These are phyloP conservation scores for Madurella mycetomatis DNA, from an alignment of 2,329 filamentous ascomycete species.

Conservation along the genomic window DNA sequence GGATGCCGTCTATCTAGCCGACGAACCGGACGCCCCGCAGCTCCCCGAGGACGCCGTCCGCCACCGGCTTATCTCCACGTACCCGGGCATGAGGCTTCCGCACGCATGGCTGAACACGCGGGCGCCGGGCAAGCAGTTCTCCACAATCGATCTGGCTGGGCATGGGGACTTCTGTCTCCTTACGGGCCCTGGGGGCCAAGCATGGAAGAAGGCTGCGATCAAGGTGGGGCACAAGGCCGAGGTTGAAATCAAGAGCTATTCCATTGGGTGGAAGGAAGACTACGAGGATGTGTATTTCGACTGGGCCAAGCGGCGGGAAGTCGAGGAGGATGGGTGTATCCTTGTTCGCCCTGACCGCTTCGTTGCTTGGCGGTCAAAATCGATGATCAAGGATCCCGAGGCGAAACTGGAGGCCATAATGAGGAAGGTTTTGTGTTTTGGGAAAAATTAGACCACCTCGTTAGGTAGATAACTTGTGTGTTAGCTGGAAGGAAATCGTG, in stretches of 20 bases:
- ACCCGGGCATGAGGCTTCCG: slow-evolving; percentile 54
- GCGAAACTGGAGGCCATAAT: slow-evolving; percentile 17
- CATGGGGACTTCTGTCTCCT: slow-evolving; percentile 47
- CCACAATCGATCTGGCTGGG: slow-evolving; percentile 56
- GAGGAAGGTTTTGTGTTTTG: slow-evolving; percentile 12
- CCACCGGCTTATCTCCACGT: slow-evolving; percentile 42
- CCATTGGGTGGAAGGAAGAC: slow-evolving; percentile 53
- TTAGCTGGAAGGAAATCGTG: too few relatives aligned
- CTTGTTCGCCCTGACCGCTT: slow-evolving; percentile 55
- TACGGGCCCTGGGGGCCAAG: slow-evolving; percentile 49
- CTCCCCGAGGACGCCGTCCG: slow-evolving; percentile 38
- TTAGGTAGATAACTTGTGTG: too few relatives aligned
- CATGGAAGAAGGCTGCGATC: slow-evolving; percentile 47
- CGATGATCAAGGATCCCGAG: slow-evolving; percentile 12
- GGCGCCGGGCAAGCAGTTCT: slow-evolving; percentile 41
- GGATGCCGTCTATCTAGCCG: slow-evolving; percentile 39
- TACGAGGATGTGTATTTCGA: slow-evolving; percentile 58
- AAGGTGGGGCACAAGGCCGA: slow-evolving; percentile 36
- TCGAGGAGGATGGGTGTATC: slow-evolving; percentile 54
- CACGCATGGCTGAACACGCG: slow-evolving; percentile 56
- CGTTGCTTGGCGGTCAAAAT: slow-evolving; percentile 43
- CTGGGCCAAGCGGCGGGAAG: slow-evolving; percentile 48
- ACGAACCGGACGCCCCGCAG: slow-evolving; percentile 33
- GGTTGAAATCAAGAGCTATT: slow-evolving; percentile 44
- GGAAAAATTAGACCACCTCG: not conserved